Evolutionary conservation across 1,284 basidiomycete genomes (phyloP).

Genomic region (Schizopora paradoxa): DNA sequence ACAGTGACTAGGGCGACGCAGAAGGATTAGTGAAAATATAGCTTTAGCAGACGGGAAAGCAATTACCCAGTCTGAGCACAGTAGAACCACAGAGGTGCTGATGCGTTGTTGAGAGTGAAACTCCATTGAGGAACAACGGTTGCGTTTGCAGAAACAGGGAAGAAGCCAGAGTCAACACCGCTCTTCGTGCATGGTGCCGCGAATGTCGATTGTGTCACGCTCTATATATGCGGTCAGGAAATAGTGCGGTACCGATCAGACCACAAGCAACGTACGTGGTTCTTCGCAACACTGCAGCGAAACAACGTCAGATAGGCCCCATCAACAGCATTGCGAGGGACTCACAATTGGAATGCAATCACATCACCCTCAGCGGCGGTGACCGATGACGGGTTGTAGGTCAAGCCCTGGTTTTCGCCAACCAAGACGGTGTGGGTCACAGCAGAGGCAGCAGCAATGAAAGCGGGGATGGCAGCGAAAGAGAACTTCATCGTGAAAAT

Average conservation of each 20-base stretch:
- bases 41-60: conserved; percentile 1
- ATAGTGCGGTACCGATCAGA: conserved; percentile 7
- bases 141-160: conserved; percentile 27
- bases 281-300: conserved; percentile 29
- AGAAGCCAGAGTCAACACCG: conserved; percentile 42
- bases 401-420: conserved; percentile 39
- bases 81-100: conserved; percentile 38
- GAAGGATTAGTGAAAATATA: not conserved
- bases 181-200: conserved; percentile 35
- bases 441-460: conserved; percentile 36
- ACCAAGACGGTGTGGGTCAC: conserved; percentile 38
- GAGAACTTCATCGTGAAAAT: conserved; percentile 47
- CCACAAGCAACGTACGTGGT: conserved; percentile 29
- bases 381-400: conserved; percentile 41
- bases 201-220: conserved; percentile 58
- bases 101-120: conserved; percentile 33
- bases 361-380: conserved; percentile 47
- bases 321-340: conserved; percentile 10
- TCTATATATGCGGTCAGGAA: too few species aligned
- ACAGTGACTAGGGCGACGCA: conserved; percentile 29
- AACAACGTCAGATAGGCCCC: conserved; percentile 3
- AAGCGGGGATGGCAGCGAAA: conserved; percentile 38
- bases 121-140: conserved; percentile 30
- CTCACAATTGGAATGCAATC: conserved; percentile 49
- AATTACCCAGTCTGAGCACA: conserved; percentile 33